Conservation (phyloP, 129 eudicot species). For the Silybum marianum region DNA sequence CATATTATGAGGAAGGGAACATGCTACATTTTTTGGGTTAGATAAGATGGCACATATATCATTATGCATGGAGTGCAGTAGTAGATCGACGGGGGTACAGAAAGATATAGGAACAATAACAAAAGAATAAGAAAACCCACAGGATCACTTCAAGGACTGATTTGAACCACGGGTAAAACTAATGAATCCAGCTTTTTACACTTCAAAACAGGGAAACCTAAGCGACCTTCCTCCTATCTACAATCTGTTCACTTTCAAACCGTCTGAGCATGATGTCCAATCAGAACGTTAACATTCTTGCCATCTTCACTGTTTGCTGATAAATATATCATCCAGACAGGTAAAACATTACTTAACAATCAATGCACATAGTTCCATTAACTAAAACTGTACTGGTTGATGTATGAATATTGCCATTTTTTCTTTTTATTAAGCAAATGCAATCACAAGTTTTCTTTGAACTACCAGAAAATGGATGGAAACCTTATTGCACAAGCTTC, state of each 20-base stretch:
- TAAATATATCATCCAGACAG: slow-evolving; percentile 47
- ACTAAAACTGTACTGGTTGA: slow-evolving; percentile 17
- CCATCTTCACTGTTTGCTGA: slow-evolving; percentile 48
- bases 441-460: not conserved
- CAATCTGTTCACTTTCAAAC: slow-evolving; percentile 47
- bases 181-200: slow-evolving; percentile 43
- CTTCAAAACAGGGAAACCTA: slow-evolving; percentile 42
- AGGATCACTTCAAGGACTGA: slow-evolving; percentile 33
- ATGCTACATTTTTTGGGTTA: not conserved
- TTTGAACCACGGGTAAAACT: slow-evolving; percentile 35
- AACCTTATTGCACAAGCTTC: slow-evolving; percentile 22
- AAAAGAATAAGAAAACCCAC: slow-evolving; percentile 25
- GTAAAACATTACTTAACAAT: slow-evolving; percentile 38
- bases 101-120: slow-evolving; percentile 8
- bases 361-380: slow-evolving; percentile 29
- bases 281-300: slow-evolving; percentile 47
- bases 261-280: slow-evolving; percentile 51
- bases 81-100: slow-evolving; percentile 7
- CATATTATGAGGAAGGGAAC: slow-evolving; percentile 2
- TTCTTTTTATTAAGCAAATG: slow-evolving; percentile 14
- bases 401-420: slow-evolving; percentile 8
- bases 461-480: slow-evolving; percentile 6
- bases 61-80: not conserved
- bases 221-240: slow-evolving; percentile 42
- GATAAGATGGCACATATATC: not conserved